phyloP scores from a whole-genome alignment of 2,329 filamentous ascomycete species.

The Akanthomyces uredinophilus region DNA sequence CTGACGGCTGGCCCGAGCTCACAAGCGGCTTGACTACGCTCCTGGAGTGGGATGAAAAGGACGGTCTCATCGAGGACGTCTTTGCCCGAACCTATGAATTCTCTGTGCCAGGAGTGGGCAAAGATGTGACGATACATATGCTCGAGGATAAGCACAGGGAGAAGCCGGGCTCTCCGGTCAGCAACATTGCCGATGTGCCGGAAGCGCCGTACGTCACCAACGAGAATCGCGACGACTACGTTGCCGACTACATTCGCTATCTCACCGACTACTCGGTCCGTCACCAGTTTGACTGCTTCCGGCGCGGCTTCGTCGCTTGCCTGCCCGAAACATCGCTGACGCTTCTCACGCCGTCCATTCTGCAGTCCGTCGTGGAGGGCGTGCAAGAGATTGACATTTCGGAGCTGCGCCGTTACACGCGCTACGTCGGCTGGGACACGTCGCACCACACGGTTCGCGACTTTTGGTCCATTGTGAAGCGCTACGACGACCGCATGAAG shows the following conservation, averaged over 20 bases:
- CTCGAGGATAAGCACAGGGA: slow-evolving; percentile 36
- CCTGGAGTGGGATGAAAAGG: slow-evolving; percentile 67
- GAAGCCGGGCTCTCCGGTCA: slow-evolving; percentile 45
- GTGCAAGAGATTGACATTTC: slow-evolving; percentile 72
- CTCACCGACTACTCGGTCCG: slow-evolving; percentile 72
- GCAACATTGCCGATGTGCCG: slow-evolving; percentile 32
- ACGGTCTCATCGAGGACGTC: slow-evolving; percentile 74
- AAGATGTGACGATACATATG: slow-evolving; percentile 55
- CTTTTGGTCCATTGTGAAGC: slow-evolving; percentile 79
- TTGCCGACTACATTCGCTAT: slow-evolving; percentile 80
- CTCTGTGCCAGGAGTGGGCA: slow-evolving; percentile 56
- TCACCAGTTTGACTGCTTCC: slow-evolving; percentile 75
- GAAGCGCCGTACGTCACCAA: slow-evolving; percentile 74
- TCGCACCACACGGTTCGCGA: slow-evolving; percentile 64
- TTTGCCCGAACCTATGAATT: slow-evolving; percentile 87
- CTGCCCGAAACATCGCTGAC: slow-evolving; percentile 64
- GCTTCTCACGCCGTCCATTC: slow-evolving; percentile 63
- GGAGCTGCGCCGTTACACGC: slow-evolving; percentile 64
- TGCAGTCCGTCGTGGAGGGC: slow-evolving; percentile 80
- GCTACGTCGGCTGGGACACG: slow-evolving; percentile 77
- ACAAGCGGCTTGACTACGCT: slow-evolving; percentile 68
- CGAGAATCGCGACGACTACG: slow-evolving; percentile 70
- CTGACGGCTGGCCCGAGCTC: slow-evolving; percentile 82
- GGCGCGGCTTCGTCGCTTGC: slow-evolving; percentile 72
- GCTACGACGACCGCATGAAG: slow-evolving; percentile 64